Base-by-base conservation (phyloP, 805 yeast species). In the Grigorovia jiainica region DNA sequence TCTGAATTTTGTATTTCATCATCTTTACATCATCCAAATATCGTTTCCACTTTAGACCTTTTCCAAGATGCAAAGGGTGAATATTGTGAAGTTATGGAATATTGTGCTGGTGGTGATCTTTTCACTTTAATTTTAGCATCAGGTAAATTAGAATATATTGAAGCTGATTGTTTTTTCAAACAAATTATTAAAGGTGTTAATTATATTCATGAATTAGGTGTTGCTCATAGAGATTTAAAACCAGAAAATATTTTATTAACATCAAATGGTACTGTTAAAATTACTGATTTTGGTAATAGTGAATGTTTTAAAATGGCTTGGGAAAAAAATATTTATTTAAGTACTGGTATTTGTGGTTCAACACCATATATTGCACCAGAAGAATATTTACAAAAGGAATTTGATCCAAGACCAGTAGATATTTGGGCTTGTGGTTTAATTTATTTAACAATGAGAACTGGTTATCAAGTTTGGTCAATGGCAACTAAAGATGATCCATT, bases 361-460 rank as follows among this genome's bases (percentile, higher is more conserved):
- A 76, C 83, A 7, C 95, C 95, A 2, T 87, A 87, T 60, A 84
- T 87, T 54, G 94, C 95, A 0, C 95, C 96, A 0, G 96, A 87
- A 62, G 92, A 82, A 50, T 82, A 78, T 59, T 48, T 55, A 40
- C 68, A 73, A 2, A 65, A 72, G 32, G 78, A 76, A 53, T 87
- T 84, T 61, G 95, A 87, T 62, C 83, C 94, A 2, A 64, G 95
- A 43, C 72, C 82, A 29, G 82, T 83, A 6, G 95, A 87, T 64
- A 77, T 86, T 30, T 87, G 96, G 96, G 79, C 95, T 0, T 85
- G 95, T 66, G 95, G 95, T 39, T 90, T 87, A 9, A 86, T 87
- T 29, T 87, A 83, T 57, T 81, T 87, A 86, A 94, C 95, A 6
- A 82, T 87, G 90, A 70, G 97, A 53, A 85, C 96, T 0, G 98